Evolutionary conservation across 2,329 filamentous ascomycete genomes (phyloP), one percentile per base, ranked within the genome.

Genomic region (Pseudogymnoascus sp.): DNA sequence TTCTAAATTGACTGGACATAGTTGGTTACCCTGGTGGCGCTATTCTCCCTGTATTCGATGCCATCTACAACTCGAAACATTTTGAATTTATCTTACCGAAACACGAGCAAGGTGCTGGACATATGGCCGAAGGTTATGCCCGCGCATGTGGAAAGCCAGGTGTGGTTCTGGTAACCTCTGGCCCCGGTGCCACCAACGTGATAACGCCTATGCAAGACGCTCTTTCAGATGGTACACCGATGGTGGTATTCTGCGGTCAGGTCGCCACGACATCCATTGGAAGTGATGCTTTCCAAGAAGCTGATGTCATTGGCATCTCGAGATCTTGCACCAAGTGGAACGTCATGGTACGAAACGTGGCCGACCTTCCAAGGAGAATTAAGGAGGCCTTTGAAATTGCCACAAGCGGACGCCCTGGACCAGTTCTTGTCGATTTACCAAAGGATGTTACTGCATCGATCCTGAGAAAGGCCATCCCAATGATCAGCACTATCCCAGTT

Each of bases 301-400:
- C 92, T 64, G 95, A 99, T 73, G 88, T 96, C 37, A 82, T 97
- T 65, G 93, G 93, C 69, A 98, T 99, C 75, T 96, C 91, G 35
- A 85, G 93, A 72, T 88, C 93, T 19, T 97, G 93, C 82, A 97
- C 93, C 70, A 98, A 98, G 81, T 99, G 95, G 95, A 98, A 98
- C 72, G 91, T 96, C 65, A 96, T 98, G 92, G 91, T 97, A 59
- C 97, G 96, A 83, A 93, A 89, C 75, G 87, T 96, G 62, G 92
- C 91, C 60, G 95, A 99, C 78, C 82, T 99, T 63, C 95, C 95
- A 60, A 86, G 90, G 71, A 86, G 93, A 68, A 98, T 98, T 74
- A 96, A 97, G 76, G 95, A 98, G 79, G 95, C 95, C 59, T 98
- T 98, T 73, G 93, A 98, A 79, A 98, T 98, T 73, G 95, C 95